A percentile compares a stretch with the other conserved stretches of the same genome.
phyloP scores from a whole-genome alignment of 495 filamentous ascomycete species.

The Friedmanniomyces simplex region DNA sequence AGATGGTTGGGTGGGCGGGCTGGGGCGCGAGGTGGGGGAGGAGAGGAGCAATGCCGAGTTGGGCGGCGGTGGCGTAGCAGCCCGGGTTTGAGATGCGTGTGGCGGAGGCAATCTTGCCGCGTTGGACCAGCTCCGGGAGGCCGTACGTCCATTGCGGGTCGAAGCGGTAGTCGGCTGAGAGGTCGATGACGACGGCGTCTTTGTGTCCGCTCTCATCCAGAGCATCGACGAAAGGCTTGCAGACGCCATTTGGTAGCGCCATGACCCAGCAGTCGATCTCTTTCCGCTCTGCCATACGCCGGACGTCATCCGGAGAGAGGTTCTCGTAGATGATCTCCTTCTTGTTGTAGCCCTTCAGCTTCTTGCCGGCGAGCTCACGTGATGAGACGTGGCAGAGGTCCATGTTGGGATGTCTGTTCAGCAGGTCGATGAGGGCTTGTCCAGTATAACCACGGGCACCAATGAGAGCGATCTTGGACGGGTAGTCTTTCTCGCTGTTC shows the following conservation, averaged over 20 bases:
- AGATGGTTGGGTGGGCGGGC: conserved; percentile 68
- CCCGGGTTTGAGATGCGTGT: conserved; percentile 90
- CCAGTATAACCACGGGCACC: conserved; percentile 95
- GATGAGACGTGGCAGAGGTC: conserved; percentile 91
- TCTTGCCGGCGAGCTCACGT: conserved; percentile 82
- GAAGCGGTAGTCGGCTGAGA: conserved; percentile 94
- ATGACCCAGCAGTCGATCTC: conserved; percentile 98
- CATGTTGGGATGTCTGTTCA: conserved; percentile 88
- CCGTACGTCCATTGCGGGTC: conserved; percentile 88
- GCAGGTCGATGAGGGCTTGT: conserved; percentile 78
- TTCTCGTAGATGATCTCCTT: conserved; percentile 91
- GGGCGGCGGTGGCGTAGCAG: conserved; percentile 94
- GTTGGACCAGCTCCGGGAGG: conserved; percentile 75
- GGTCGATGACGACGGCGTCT: conserved; percentile 78
- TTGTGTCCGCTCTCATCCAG: conserved; percentile 61
- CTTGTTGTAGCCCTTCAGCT: conserved; percentile 85
- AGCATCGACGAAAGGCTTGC: conserved; percentile 91
- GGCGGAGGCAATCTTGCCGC: conserved; percentile 67
- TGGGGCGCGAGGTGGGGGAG: conserved; percentile 54
- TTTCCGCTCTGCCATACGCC: conserved; percentile 79
- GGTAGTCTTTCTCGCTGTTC: conserved; percentile 73
- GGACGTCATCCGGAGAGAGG: conserved; percentile 77
- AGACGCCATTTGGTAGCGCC: conserved; percentile 95
- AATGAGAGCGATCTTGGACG: conserved; percentile 80
- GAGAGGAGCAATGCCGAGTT: conserved; percentile 80